Evolutionary conservation across 2,329 filamentous ascomycete species (phyloP).

Genomic region (Scedosporium dehoogii): DNA sequence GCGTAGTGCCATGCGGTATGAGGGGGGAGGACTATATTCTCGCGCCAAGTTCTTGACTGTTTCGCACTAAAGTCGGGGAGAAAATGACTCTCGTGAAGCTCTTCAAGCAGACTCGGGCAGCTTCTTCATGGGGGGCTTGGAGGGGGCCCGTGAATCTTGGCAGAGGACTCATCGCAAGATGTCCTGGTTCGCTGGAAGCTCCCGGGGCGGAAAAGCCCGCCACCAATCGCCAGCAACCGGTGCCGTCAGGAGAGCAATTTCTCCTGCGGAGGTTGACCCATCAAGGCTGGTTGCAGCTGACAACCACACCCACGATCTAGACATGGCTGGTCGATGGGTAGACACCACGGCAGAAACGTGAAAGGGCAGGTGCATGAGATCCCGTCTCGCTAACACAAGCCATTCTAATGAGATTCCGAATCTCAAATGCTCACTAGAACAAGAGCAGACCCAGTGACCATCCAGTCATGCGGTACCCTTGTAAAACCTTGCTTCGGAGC

Average conservation of each 20-base stretch:
- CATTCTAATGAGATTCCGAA: not conserved
- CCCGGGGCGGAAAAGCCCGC: not conserved
- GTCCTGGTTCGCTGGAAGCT: not conserved
- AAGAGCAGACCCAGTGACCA: conserved; percentile 34
- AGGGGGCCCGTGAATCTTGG: not conserved
- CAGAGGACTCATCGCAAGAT: not conserved
- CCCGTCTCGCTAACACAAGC: conserved; percentile 1
- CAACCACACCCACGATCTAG: not conserved
- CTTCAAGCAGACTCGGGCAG: not conserved
- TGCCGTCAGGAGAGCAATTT: not conserved
- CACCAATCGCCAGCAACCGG: not conserved
- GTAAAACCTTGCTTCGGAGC: not conserved
- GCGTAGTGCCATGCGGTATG: not conserved
- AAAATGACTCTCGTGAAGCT: not conserved
- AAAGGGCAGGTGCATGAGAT: not conserved
- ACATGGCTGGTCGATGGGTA: not conserved
- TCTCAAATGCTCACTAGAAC: conserved; percentile 26
- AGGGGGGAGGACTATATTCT: not conserved
- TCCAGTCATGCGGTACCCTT: conserved; percentile 27
- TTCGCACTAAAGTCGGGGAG: not conserved
- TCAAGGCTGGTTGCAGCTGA: not conserved
- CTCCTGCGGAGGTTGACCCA: not conserved
- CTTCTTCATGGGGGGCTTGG: not conserved
- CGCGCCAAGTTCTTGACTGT: not conserved
- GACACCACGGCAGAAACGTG: not conserved